Evolutionary conservation across 805 yeast genomes (phyloP), one percentile per base, ranked within the genome.

Genomic region (Ogataea thermomethanolica): DNA sequence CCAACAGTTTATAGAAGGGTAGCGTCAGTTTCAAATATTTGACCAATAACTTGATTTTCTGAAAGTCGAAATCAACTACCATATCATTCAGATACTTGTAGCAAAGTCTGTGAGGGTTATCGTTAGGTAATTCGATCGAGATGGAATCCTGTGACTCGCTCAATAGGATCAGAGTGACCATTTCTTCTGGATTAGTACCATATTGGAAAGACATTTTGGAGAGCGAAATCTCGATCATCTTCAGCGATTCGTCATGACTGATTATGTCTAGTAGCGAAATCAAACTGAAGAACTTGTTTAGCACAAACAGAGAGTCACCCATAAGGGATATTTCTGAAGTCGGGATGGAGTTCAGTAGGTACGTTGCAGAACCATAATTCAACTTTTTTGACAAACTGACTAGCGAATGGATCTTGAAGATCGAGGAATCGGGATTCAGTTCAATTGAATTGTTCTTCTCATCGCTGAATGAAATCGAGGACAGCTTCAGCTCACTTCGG

Each of bases 181-280:
- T 45, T 39, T 62, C 66, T 17, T 51, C 49, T 3, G 41, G 12
- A 4, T 40, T 45, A 1, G 38, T 20, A 1, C 67, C 67, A 42
- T 63, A 63, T 41, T 58, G 64, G 29, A 63, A 63, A 2, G 58
- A 43, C 8, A 63, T 50, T 21, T 50, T 41, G 21, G 58, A 47
- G 15, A 62, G 43, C 7, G 61, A 54, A 9, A 61, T 55, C 21
- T 56, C 48, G 8, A 48, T 50, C 24, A 61, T 55, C 20, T 51
- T 50, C 29, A 62, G 43, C 7, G 53, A 38, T 7, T 51, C 39
- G 35, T 62, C 65, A 25, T 48, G 51, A 20, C 55, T 53, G 7
- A 62, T 53, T 10, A 59, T 45, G 35, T 61, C 56, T 20, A 63
- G 26, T n/a, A 61, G 45, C 7, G 61, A 51, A 23, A 63, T 28